These are phyloP conservation scores for Fusarium sp. DNA, from an alignment of 2,329 filamentous ascomycete species.

Conservation along the genomic window DNA sequence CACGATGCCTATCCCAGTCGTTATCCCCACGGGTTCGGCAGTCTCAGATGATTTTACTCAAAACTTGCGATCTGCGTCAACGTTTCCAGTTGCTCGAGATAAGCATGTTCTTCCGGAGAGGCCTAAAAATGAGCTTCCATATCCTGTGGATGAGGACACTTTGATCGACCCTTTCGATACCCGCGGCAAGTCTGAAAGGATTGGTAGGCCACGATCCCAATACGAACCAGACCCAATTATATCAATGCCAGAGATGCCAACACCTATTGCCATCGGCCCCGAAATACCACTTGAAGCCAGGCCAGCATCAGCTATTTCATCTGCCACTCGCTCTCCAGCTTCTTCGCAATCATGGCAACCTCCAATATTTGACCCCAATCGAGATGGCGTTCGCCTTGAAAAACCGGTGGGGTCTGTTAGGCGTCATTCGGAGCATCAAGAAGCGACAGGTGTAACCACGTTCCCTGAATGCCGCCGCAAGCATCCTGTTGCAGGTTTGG, in stretches of 20 bases:
- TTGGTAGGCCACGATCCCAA: conserved; percentile 27
- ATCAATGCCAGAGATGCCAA: conserved; percentile 40
- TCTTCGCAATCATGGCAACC: conserved; percentile 55
- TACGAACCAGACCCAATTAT: conserved; percentile 31
- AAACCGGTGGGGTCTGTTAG: conserved; percentile 57
- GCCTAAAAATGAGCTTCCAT: conserved; percentile 45
- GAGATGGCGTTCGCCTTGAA: conserved; percentile 47
- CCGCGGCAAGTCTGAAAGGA: conserved; percentile 27
- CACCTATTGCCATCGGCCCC: conserved; percentile 34
- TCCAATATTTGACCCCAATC: conserved; percentile 53
- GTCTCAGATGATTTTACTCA: conserved; percentile 18
- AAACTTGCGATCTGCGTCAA: conserved; percentile 41
- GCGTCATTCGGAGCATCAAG: conserved; percentile 59
- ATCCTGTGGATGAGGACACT: conserved; percentile 49
- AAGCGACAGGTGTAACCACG: conserved; percentile 45
- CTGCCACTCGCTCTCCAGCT: conserved; percentile 17
- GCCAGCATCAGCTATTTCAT: conserved; percentile 39
- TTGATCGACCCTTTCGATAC: conserved; percentile 35
- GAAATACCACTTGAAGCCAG: conserved; percentile 36
- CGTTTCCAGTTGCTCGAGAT: conserved; percentile 42
- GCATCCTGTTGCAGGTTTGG: conserved; percentile 65
- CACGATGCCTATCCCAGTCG: conserved; percentile 46
- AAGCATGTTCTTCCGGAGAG: conserved; percentile 31
- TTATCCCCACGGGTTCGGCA: conserved; percentile 33
- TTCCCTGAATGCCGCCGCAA: conserved; percentile 76